A percentile compares a stretch with the other conserved stretches of the same genome.
Conservation (phyloP, 768 basidiomycete species). For the Leucosporidium creatinivorum region DNA sequence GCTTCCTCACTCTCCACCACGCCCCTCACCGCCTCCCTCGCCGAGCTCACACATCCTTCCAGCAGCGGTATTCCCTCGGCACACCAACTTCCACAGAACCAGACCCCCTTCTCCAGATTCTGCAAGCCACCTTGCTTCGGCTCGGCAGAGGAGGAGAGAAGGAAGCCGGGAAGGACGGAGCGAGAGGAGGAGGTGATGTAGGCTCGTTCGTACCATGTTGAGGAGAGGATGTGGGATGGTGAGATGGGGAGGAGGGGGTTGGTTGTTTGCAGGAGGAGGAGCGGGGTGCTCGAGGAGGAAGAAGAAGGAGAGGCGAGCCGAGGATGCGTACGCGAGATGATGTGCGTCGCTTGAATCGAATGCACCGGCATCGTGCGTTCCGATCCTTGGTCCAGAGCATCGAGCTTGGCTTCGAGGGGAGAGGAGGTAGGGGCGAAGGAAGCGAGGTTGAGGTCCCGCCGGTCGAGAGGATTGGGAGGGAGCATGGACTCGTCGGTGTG, state of each 20-base stretch:
- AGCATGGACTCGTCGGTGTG: constrained; percentile 59
- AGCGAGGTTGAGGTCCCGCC: constrained; percentile 60
- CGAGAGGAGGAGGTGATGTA: constrained; percentile 53
- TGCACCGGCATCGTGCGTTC: constrained; percentile 41
- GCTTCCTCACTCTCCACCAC: constrained; percentile 1
- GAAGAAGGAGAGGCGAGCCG: background rate
- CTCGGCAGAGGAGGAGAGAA: constrained; percentile 45
- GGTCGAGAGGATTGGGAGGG: constrained; percentile 50
- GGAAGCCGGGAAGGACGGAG: constrained; percentile 46
- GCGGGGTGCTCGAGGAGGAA: constrained; percentile 35
- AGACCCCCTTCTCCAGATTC: constrained; percentile 47
- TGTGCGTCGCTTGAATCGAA: constrained; percentile 67
- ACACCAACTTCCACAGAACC: constrained; percentile 67
- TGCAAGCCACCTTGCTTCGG: constrained; percentile 39
- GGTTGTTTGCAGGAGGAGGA: constrained; percentile 58
- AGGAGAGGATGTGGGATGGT: constrained; percentile 50
- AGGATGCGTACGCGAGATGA: constrained; percentile 43
- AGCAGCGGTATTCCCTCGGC: constrained; percentile 66
- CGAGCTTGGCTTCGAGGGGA: too few species aligned
- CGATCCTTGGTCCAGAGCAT: background rate
- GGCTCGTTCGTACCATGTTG: constrained; percentile 58
- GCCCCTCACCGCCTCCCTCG: constrained; percentile 50
- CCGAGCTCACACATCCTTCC: constrained; percentile 71
- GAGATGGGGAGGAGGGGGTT: constrained; percentile 58
- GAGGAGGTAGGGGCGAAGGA: background rate